A percentile compares a stretch with the other conserved stretches of the same genome.
Conservation (phyloP, 179 eudicot genomes). For the Carnegiea gigantea region DNA sequence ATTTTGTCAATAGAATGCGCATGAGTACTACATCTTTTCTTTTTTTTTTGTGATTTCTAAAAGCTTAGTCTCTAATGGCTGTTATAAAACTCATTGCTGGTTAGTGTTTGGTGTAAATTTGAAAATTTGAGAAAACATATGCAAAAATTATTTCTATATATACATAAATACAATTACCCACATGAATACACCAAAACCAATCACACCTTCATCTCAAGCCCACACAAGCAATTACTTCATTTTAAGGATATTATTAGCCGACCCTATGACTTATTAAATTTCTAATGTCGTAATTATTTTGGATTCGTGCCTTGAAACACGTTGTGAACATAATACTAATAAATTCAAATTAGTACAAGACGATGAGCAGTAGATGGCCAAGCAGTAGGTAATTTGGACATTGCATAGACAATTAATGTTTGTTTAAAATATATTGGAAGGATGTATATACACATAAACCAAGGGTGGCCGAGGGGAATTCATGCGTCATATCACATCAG, state of each 20-base stretch:
- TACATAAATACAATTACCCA: too few species aligned
- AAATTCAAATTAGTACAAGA: background rate
- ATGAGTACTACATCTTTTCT: too few species aligned
- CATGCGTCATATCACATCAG: constrained; percentile 15
- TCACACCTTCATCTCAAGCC: background rate
- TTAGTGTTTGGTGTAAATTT: too few species aligned
- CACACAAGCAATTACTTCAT: background rate
- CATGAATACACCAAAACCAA: background rate
- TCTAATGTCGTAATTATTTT: background rate
- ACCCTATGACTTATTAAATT: background rate
- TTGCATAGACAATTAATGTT: background rate
- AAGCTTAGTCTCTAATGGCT: too few species aligned
- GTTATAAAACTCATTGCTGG: too few species aligned
- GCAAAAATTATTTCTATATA: too few species aligned
- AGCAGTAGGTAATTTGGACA: background rate
- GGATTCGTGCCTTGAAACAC: background rate
- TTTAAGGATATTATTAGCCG: background rate
- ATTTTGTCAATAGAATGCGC: too few species aligned
- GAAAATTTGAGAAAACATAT: too few species aligned
- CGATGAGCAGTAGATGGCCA: background rate
- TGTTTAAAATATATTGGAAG: background rate
- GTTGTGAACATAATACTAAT: background rate
- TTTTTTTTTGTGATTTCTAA: too few species aligned
- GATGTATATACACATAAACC: background rate
- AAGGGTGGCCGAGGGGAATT: background rate